Conservation (phyloP, 2,329 filamentous ascomycete species). For the Arthrocladium fulminans region DNA sequence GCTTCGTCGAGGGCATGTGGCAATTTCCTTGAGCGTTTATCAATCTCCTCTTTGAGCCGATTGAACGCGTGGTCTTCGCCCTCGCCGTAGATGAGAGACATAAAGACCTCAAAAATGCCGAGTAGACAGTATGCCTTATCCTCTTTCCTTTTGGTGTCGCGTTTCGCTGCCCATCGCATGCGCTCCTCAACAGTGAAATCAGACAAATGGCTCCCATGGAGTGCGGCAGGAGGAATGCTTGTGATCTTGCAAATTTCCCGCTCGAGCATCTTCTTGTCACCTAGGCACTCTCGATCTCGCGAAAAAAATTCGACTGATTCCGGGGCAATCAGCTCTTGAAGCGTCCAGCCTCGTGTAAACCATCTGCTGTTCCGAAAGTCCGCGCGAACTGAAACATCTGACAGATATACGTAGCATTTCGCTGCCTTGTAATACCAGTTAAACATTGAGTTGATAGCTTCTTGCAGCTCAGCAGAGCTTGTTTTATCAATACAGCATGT, state of each 20-base stretch:
- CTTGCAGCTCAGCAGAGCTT: slow-evolving; percentile 15
- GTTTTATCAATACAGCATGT: slow-evolving; percentile 24
- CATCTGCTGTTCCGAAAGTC: slow-evolving; percentile 12
- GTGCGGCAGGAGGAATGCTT: slow-evolving; percentile 15
- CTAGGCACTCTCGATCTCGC: slow-evolving; percentile 15
- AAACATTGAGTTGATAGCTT: slow-evolving; percentile 22
- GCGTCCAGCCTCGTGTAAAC: slow-evolving; percentile 6
- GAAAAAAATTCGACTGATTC: slow-evolving; percentile 22
- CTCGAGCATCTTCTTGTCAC: slow-evolving; percentile 21
- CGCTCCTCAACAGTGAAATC: slow-evolving; percentile 20
- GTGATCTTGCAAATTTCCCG: slow-evolving; percentile 21
- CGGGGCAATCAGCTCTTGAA: slow-evolving; percentile 22
- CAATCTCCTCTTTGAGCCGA: slow-evolving; percentile 24
- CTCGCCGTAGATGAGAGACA: slow-evolving; percentile 28
- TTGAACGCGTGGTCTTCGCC: slow-evolving; percentile 22
- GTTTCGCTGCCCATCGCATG: slow-evolving; percentile 17
- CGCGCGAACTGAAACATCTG: slow-evolving; percentile 11
- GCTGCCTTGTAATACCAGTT: slow-evolving; percentile 21
- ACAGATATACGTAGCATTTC: slow-evolving; percentile 14
- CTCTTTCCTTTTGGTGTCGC: slow-evolving; percentile 22
- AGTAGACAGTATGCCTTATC: slow-evolving; percentile 26
- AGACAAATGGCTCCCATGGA: slow-evolving; percentile 15
- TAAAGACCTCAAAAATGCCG: slow-evolving; percentile 25
- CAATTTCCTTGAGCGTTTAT: no score
- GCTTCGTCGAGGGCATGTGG: no score